phyloP scores from a whole-genome alignment of 345 rosid species.

The Acer saccharum region DNA sequence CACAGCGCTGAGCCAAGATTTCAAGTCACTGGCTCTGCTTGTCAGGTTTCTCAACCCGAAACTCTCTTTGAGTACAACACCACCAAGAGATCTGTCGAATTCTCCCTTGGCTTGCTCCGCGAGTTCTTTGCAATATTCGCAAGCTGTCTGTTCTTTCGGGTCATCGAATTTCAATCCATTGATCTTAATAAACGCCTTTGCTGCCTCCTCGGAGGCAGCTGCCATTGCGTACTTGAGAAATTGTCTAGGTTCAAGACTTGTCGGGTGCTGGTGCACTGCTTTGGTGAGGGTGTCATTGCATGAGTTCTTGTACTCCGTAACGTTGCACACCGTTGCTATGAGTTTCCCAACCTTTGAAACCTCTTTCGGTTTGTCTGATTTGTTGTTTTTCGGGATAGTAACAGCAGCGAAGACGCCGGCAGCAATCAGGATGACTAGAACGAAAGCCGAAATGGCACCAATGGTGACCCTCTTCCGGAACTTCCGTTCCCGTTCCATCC shows the following conservation, averaged over 20 bases:
- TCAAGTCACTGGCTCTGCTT: slow-evolving; percentile 39
- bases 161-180: slow-evolving; percentile 35
- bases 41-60: slow-evolving; percentile 10
- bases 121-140: slow-evolving; percentile 62
- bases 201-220: slow-evolving; percentile 45
- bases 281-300: slow-evolving; percentile 52
- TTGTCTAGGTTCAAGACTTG: slow-evolving; percentile 40
- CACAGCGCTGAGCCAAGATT: slow-evolving; percentile 79
- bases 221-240: slow-evolving; percentile 53
- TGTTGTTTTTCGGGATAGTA: slow-evolving; percentile 1
- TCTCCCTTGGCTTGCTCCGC: slow-evolving; percentile 60
- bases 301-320: slow-evolving; percentile 47
- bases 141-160: slow-evolving; percentile 52
- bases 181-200: slow-evolving; percentile 37
- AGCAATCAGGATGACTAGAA: slow-evolving; percentile 39
- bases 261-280: slow-evolving; percentile 26
- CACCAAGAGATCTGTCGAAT: slow-evolving; percentile 28
- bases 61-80: not conserved
- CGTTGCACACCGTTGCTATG: slow-evolving; percentile 49
- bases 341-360: slow-evolving; percentile 34
- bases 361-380: slow-evolving; percentile 20
- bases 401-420: slow-evolving; percentile 45
- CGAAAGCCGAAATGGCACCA: slow-evolving; percentile 36
- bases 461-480: slow-evolving; percentile 47
- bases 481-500: slow-evolving; percentile 54